phyloP scores from a whole-genome alignment of 2,329 filamentous ascomycete species.

The Alternaria postmessia region DNA sequence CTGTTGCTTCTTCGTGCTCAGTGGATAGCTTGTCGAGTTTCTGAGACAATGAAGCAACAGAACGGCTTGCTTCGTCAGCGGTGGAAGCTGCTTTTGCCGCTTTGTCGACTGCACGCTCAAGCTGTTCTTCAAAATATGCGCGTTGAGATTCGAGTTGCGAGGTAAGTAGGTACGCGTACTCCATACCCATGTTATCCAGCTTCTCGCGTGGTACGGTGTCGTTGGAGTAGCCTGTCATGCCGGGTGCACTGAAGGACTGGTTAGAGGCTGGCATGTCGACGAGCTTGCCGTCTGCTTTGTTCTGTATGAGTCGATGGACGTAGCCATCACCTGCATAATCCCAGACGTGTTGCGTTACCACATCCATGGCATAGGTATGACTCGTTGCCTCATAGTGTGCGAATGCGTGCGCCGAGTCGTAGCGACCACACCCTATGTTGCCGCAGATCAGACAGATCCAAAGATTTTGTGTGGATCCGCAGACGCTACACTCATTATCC shows the following conservation, averaged over 20 bases:
- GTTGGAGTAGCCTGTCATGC: slow-evolving; percentile 59
- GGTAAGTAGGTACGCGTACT: slow-evolving; percentile 93
- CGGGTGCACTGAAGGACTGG: slow-evolving; percentile 30
- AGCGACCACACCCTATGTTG: slow-evolving; percentile 90
- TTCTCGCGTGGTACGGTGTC: slow-evolving; percentile 78
- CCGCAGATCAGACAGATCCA: slow-evolving; percentile 98
- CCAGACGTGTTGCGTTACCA: slow-evolving; percentile 95
- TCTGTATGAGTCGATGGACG: slow-evolving; percentile 93
- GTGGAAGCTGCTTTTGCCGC: slow-evolving; percentile 75
- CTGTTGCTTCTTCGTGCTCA: slow-evolving; percentile 60
- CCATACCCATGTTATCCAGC: slow-evolving; percentile 81
- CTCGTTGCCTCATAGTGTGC: slow-evolving; percentile 89
- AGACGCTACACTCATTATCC: slow-evolving; percentile 80
- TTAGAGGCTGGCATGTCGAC: slow-evolving; percentile 78
- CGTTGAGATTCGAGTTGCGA: slow-evolving; percentile 93
- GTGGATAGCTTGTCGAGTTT: slow-evolving; percentile 63
- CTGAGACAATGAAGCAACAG: slow-evolving; percentile 59
- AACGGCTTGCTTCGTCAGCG: slow-evolving; percentile 67
- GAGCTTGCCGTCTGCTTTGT: slow-evolving; percentile 90
- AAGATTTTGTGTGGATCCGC: slow-evolving; percentile 80
- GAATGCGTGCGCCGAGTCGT: slow-evolving; percentile 92
- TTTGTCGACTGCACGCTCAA: slow-evolving; percentile 89
- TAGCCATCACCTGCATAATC: slow-evolving; percentile 96
- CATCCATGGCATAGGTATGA: slow-evolving; percentile 91
- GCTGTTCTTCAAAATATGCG: slow-evolving; percentile 91